Percentiles rank a stretch among this genome's conserved stretches.
Evolutionary conservation across 2,329 filamentous ascomycete species (phyloP).

Genomic region (Cladosporium sp.): DNA sequence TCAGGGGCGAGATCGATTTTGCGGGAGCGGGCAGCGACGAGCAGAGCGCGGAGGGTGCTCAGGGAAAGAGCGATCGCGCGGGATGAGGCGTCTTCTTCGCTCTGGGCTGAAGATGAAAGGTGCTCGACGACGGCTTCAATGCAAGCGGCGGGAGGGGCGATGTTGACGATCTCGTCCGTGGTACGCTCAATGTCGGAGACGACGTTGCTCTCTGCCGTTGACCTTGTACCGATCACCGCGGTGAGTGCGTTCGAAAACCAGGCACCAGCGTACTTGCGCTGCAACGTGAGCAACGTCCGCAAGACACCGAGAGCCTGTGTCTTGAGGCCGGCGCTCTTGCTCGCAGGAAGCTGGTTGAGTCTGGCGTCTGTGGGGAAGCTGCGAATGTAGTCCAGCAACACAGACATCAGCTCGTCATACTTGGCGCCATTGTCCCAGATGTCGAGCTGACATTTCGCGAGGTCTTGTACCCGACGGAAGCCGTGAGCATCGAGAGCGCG

Average conservation of each 20-base stretch:
- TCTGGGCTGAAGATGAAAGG: slow-evolving; percentile 27
- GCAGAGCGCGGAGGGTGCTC: slow-evolving; percentile 57
- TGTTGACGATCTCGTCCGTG: slow-evolving; percentile 64
- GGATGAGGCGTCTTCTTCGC: slow-evolving; percentile 35
- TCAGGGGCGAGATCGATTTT: slow-evolving; percentile 13
- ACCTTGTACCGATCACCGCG: slow-evolving; percentile 61
- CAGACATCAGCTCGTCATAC: slow-evolving; percentile 63
- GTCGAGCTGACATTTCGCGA: slow-evolving; percentile 62
- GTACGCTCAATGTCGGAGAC: slow-evolving; percentile 70
- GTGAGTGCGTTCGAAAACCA: slow-evolving; percentile 66
- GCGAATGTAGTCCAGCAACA: slow-evolving; percentile 69
- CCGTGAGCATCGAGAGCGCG: slow-evolving; percentile 75
- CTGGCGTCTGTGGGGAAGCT: slow-evolving; percentile 41
- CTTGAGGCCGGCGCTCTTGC: slow-evolving; percentile 57
- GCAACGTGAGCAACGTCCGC: slow-evolving; percentile 65
- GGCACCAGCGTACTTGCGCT: slow-evolving; percentile 61
- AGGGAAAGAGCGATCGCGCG: slow-evolving; percentile 54
- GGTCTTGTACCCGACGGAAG: slow-evolving; percentile 72
- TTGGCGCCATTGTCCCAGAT: slow-evolving; percentile 64
- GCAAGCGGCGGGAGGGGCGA: slow-evolving; percentile 56
- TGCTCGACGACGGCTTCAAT: slow-evolving; percentile 36
- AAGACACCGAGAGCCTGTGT: slow-evolving; percentile 70
- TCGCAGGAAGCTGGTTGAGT: slow-evolving; percentile 25
- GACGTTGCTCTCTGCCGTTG: slow-evolving; percentile 66
- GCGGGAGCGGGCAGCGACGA: slow-evolving; percentile 39